These are phyloP conservation scores for Penicillium canescens DNA, from an alignment of 495 filamentous ascomycete genomes.

Conservation along the genomic window DNA sequence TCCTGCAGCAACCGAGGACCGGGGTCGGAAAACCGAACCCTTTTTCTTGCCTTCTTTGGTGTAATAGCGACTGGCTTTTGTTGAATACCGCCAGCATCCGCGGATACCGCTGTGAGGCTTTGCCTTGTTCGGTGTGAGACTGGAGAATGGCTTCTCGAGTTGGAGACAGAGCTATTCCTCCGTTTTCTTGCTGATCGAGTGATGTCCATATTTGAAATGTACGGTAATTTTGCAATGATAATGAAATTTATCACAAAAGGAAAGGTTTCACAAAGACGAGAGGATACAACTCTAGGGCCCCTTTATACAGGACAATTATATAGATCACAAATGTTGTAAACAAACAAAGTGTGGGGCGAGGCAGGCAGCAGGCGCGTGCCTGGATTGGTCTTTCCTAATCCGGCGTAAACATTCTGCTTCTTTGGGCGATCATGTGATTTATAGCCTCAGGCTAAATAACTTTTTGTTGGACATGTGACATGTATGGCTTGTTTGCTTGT, in stretches of 20 bases:
- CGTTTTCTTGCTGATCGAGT: constrained; percentile 32
- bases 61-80: constrained; percentile 14
- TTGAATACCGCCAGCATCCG: neutral
- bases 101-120: neutral
- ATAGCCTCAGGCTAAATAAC: too few species aligned
- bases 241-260: neutral
- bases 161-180: constrained; percentile 27
- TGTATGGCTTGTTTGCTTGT: neutral
- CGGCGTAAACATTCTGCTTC: constrained; percentile 28
- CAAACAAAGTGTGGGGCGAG: constrained; percentile 27
- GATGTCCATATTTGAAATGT: constrained; percentile 25
- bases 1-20: constrained; percentile 46
- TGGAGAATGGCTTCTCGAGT: constrained; percentile 15
- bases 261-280: neutral
- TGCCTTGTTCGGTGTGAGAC: constrained; percentile 23
- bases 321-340: constrained; percentile 31
- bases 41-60: constrained; percentile 52
- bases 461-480: neutral
- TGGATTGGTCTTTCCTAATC: constrained; percentile 12
- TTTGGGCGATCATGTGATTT: constrained; percentile 21
- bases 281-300: constrained; percentile 5
- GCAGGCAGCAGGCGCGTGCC: constrained; percentile 23
- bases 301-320: constrained; percentile 3
- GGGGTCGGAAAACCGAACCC: constrained; percentile 73
- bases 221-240: neutral